These are phyloP conservation scores for Phanerochaete sordida DNA, from an alignment of 768 basidiomycete species.

Conservation along the genomic window DNA sequence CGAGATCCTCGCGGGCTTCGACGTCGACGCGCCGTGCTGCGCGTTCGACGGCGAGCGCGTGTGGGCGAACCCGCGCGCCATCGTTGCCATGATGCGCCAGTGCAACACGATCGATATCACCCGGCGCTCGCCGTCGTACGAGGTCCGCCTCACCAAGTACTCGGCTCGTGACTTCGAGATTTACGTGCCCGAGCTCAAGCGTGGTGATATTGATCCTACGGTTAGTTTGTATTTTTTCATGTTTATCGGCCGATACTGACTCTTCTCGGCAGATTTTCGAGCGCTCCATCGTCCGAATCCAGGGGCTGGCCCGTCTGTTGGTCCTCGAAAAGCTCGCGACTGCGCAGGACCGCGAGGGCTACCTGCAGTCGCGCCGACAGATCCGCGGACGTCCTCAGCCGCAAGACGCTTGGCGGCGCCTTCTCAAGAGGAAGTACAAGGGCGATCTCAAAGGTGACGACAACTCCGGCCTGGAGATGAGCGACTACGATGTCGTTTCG, in stretches of 20 bases:
- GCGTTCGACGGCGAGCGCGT: slow-evolving; percentile 53
- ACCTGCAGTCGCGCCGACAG: slow-evolving; percentile 43
- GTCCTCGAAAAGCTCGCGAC: slow-evolving; percentile 56
- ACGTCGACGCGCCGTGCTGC: slow-evolving; percentile 62
- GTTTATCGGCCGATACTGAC: background rate
- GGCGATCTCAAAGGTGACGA: slow-evolving; percentile 51
- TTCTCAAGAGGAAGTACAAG: slow-evolving; percentile 40
- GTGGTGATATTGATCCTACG: slow-evolving; percentile 55
- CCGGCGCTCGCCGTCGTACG: slow-evolving; percentile 62
- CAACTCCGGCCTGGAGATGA: slow-evolving; percentile 46
- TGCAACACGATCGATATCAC: slow-evolving; percentile 60
- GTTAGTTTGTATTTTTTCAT: slow-evolving; percentile 28
- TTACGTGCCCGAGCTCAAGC: slow-evolving; percentile 47
- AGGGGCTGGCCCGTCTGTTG: slow-evolving; percentile 59
- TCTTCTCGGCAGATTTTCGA: slow-evolving; percentile 48
- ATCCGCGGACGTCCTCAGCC: slow-evolving; percentile 47
- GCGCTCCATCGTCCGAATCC: slow-evolving; percentile 50
- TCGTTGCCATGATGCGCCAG: slow-evolving; percentile 65
- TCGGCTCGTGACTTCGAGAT: slow-evolving; percentile 52
- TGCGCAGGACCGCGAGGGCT: slow-evolving; percentile 40
- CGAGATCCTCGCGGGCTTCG: slow-evolving; percentile 64
- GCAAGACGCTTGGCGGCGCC: slow-evolving; percentile 23
- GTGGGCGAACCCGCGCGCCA: slow-evolving; percentile 56
- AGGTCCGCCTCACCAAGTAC: slow-evolving; percentile 60
- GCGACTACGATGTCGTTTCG: slow-evolving; percentile 51